These are phyloP conservation scores for Lecanosticta acicola DNA, from an alignment of 2,329 filamentous ascomycete species.

Conservation along the genomic window DNA sequence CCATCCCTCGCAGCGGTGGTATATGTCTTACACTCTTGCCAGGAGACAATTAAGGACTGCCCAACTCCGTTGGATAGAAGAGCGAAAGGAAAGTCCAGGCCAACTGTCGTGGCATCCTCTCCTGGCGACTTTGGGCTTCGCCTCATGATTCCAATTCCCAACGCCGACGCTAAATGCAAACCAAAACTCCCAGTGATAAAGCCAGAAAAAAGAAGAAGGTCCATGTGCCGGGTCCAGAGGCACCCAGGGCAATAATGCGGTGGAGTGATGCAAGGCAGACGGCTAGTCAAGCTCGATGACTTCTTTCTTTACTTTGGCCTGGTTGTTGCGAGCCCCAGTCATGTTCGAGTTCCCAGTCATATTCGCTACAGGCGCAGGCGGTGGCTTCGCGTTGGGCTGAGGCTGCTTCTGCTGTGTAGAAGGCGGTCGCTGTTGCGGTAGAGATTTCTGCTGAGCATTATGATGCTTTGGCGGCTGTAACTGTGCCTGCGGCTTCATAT, in stretches of 20 bases:
- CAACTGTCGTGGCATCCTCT: not conserved
- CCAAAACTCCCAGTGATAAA: not conserved
- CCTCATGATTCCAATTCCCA: not conserved
- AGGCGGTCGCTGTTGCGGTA: not conserved
- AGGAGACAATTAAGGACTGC: too few relatives aligned
- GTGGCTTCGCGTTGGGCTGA: slow-evolving; percentile 1
- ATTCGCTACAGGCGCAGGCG: slow-evolving; percentile 1
- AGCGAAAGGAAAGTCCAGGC: too few relatives aligned
- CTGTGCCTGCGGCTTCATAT: not conserved
- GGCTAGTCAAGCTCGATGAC: slow-evolving; percentile 28
- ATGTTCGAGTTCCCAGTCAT: slow-evolving; percentile 1
- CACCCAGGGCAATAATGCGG: not conserved
- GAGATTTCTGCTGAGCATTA: not conserved
- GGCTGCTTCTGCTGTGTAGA: slow-evolving; percentile 9
- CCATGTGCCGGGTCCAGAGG: not conserved
- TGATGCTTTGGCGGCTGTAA: not conserved
- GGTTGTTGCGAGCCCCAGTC: not conserved
- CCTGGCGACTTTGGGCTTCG: too few relatives aligned
- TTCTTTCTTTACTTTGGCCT: slow-evolving; percentile 19
- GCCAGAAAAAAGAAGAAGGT: not conserved
- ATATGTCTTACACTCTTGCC: too few relatives aligned
- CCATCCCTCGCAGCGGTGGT: too few relatives aligned
- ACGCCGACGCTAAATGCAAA: slow-evolving; percentile 5
- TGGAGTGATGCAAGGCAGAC: not conserved
- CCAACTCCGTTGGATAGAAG: too few relatives aligned